Percentiles rank a stretch among this genome's conserved stretches.
Conservation (phyloP, 495 filamentous ascomycete genomes). For the Penicillium tannophilum region DNA sequence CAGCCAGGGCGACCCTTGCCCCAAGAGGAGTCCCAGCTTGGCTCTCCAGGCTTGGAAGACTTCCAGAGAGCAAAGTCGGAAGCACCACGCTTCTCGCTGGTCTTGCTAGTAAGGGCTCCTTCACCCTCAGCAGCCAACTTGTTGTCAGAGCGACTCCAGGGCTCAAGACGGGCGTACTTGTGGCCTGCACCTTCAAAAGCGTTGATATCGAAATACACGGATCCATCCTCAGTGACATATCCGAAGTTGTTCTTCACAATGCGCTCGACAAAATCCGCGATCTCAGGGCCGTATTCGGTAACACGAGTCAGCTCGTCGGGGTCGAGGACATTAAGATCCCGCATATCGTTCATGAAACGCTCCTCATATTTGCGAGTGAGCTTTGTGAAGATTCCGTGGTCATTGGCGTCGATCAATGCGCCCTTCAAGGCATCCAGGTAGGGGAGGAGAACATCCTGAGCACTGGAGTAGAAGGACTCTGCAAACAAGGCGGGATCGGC, state of each 20-base stretch:
- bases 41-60: conserved; percentile 87
- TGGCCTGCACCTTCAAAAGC: conserved; percentile 85
- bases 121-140: conserved; percentile 87
- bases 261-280: conserved; percentile 73
- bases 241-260: conserved; percentile 85
- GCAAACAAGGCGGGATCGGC: conserved; percentile 34
- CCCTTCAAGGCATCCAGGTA: conserved; percentile 82
- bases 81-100: conserved; percentile 65
- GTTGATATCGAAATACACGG: conserved; percentile 91
- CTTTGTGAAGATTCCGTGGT: conserved; percentile 76
- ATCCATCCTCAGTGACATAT: conserved; percentile 78
- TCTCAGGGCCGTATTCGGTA: conserved; percentile 85
- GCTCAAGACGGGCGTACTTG: conserved; percentile 81
- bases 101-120: conserved; percentile 73
- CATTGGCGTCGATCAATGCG: conserved; percentile 69
- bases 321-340: conserved; percentile 77
- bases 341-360: conserved; percentile 83
- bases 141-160: conserved; percentile 83
- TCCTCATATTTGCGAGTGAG: conserved; percentile 82
- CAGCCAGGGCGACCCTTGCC: conserved; percentile 87
- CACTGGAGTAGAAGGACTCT: conserved; percentile 57
- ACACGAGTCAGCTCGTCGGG: conserved; percentile 85
- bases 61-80: conserved; percentile 97
- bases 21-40: conserved; percentile 86
- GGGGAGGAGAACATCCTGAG: conserved; percentile 74